Percentiles rank a stretch among this genome's conserved stretches.
Conservation (phyloP, 148 eudicot species). For the Arctostaphylos glauca region DNA sequence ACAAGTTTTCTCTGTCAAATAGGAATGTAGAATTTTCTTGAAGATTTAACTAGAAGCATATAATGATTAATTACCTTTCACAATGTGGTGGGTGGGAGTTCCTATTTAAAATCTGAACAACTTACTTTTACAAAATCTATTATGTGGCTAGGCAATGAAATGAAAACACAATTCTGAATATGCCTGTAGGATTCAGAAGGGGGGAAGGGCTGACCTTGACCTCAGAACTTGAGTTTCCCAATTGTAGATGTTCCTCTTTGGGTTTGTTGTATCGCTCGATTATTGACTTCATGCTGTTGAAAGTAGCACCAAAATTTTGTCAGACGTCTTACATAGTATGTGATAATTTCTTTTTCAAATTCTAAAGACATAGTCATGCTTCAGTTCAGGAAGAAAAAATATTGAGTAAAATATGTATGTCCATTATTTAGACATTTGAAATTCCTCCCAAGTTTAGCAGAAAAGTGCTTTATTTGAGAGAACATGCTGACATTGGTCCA, state of each 20-base stretch:
- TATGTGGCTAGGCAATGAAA: not conserved
- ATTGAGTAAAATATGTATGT: not conserved
- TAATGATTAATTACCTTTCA: not conserved
- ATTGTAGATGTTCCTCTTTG: conserved; percentile 2
- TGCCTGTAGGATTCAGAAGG: not conserved
- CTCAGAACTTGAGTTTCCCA: not conserved
- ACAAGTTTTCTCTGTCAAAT: not conserved
- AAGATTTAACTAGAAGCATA: not conserved
- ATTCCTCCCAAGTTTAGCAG: too few relatives aligned
- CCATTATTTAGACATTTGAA: not conserved
- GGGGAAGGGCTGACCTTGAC: not conserved
- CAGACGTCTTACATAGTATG: not conserved
- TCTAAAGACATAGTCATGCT: not conserved
- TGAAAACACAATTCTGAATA: not conserved
- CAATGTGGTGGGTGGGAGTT: not conserved
- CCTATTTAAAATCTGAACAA: not conserved
- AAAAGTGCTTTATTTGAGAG: too few relatives aligned
- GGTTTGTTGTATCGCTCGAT: not conserved
- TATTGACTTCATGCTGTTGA: not conserved
- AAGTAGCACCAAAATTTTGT: conserved; percentile 2
- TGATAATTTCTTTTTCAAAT: not conserved
- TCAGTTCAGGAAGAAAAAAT: not conserved
- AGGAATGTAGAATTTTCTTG: not conserved
- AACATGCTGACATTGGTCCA: too few relatives aligned
- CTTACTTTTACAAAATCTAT: not conserved